Evolutionary conservation across 148 eudicot species (phyloP).

Genomic region (Persicaria tinctoria): DNA sequence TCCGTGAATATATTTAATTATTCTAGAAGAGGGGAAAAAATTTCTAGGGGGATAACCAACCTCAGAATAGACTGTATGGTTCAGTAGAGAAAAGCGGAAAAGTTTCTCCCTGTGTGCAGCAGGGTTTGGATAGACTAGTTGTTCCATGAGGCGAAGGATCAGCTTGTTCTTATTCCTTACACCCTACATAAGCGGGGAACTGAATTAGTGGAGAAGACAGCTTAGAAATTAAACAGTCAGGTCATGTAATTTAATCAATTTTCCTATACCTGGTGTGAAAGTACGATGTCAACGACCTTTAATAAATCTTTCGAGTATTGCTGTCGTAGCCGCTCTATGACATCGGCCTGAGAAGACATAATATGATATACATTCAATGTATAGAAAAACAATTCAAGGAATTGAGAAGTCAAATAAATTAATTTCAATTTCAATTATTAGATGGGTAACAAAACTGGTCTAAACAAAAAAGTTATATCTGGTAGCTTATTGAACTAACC

Average conservation of each 20-base stretch:
- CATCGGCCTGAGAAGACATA: slow-evolving; percentile 65
- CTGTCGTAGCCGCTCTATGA: slow-evolving; percentile 91
- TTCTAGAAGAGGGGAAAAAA: neutral
- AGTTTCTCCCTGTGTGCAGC: slow-evolving; percentile 91
- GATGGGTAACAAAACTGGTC: neutral
- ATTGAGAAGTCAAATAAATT: neutral
- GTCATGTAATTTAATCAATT: neutral
- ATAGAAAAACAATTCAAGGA: neutral
- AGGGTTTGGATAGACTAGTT: slow-evolving; percentile 95
- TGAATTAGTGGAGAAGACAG: neutral
- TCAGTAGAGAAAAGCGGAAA: slow-evolving; percentile 77
- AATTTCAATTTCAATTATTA: neutral
- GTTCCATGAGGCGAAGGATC: slow-evolving; percentile 88
- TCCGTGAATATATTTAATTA: too few relatives aligned
- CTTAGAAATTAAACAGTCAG: neutral
- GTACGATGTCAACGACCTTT: slow-evolving; percentile 84
- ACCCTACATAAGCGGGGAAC: slow-evolving; percentile 41
- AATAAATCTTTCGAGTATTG: slow-evolving; percentile 82
- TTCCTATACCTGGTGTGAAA: slow-evolving; percentile 85
- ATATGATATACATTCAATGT: neutral
- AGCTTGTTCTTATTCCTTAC: slow-evolving; percentile 81
- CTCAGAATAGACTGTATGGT: slow-evolving; percentile 88
- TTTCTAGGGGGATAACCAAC: slow-evolving; percentile 28
- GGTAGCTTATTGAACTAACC: slow-evolving; percentile 29
- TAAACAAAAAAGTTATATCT: too few relatives aligned